Evolutionary conservation across 169 alveolate genomes (phyloP).

Genomic region (Pseudocohnilembus persalinus): DNA sequence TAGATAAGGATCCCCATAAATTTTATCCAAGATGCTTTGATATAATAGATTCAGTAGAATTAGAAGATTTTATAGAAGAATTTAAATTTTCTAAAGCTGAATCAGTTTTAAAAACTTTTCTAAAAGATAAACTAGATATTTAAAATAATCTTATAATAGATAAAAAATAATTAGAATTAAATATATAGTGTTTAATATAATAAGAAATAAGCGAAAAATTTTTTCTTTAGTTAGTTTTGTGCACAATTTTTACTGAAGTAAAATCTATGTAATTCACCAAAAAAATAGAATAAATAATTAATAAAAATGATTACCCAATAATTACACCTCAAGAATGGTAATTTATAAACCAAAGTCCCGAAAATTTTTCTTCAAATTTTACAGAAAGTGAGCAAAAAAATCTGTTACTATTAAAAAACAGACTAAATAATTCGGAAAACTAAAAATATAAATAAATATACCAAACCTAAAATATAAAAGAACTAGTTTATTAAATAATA

Average conservation of each 20-base stretch:
- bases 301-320: too few species aligned
- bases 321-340: too few species aligned
- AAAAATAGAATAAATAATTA: too few species aligned
- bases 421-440: constrained; percentile 20
- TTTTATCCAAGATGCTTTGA: constrained; percentile 87
- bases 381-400: constrained; percentile 13
- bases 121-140: too few species aligned
- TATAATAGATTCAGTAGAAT: constrained; percentile 66
- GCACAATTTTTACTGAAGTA: too few species aligned
- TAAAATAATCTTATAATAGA: too few species aligned
- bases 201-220: too few species aligned
- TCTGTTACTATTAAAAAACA: constrained; percentile 27
- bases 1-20: constrained; percentile 66
- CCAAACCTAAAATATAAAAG: constrained; percentile 3
- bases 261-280: too few species aligned
- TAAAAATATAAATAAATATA: constrained; percentile 31
- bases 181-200: too few species aligned
- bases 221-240: too few species aligned
- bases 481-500: constrained; percentile 34
- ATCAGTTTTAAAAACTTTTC: constrained; percentile 39
- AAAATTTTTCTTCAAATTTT: constrained; percentile 55
- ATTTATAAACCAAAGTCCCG: constrained; percentile 54
- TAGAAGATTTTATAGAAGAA: constrained; percentile 79
- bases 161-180: too few species aligned
- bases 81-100: constrained; percentile 63